Evolutionary conservation across 805 yeast species (phyloP), one percentile per base, ranked within the genome.

Genomic region (Candida easanensis): DNA sequence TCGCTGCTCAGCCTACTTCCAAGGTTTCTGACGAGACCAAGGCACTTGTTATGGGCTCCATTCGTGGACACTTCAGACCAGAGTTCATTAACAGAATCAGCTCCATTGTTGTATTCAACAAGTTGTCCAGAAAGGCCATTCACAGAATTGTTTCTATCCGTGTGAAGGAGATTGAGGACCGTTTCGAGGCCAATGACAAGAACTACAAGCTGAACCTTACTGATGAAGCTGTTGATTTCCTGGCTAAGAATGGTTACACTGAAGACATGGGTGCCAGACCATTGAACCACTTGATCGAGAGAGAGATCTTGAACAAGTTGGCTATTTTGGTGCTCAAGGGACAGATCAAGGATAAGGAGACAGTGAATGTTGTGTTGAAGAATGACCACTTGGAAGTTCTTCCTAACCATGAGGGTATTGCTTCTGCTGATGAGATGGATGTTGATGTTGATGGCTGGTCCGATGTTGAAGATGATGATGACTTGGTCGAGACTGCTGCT

Each of bases 241-340:
- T 93, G 53, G 82, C 95, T 54, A 77, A 75, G 57, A 70, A 88
- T 56, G 99, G 99, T 38, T 93, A 90, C 69, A 88, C 96, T 20
- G 76, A 83, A 44, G 96, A 91, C 64, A 72, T 93, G 64, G 99
- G 99, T 69, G 99, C 99, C 6, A 79, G 99, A 64, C 99, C 99
- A 46, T 77, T 93, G 69, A 86, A 86, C 71, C 80, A 98, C 58
- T 76, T 93, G 57, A 91, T 93, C 53, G 97, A 93, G 66, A 77
- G 75, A 49, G 93, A 89, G 63, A 76, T 93, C 16, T 79, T 93
- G 63, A 93, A 93, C 69, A 81, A 75, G 58, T 71, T 93, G 66
- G 99, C 99, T 0, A 76, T 93, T n/a, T 76, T 88, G 66, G 77
- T 93, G 39, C 75, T 93, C 54, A 83, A 81, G 62, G 95, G 95